Base-by-base conservation (phyloP, 1,284 basidiomycete genomes). In the Cutaneotrichosporon curvatum region DNA sequence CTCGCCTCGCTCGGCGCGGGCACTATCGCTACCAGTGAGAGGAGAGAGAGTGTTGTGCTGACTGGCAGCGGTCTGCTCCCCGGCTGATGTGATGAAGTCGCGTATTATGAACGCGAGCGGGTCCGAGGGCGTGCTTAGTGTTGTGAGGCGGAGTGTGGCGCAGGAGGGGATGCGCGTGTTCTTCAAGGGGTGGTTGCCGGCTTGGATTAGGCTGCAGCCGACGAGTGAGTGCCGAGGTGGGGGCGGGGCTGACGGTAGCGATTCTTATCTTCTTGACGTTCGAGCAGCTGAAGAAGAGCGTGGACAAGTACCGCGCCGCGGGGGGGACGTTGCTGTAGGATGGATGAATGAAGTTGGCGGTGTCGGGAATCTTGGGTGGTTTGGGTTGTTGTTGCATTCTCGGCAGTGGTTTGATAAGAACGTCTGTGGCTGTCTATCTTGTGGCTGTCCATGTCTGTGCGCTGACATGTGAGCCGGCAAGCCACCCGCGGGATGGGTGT, bases 31-130 rank as follows among this genome's bases (percentile, higher is more conserved):
- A 91, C 88, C 3, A 91, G 64, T 67, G 35, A 44, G 55, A n/a
- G n/a, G n/a, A n/a, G n/a, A n/a, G n/a, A n/a, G n/a, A n/a, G n/a
- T n/a, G n/a, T n/a, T n/a, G n/a, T n/a, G n/a, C n/a, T n/a, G n/a
- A n/a, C n/a, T n/a, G n/a, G n/a, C 43, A 59, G 60, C 89, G 1
- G 82, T 94, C n/a, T 92, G 89, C 69, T 89, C 87, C 1, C 89
- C 89, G 0, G 88, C 88, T 12, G 89, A 94, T 63, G 89, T 92
- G 21, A 74, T 94, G 55, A 92, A 92, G 76, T 80, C 80, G 21
- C 47, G 77, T 32, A 86, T 92, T 61, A 92, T 92, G 88, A 89
- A 86, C 61, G 87, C 87, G 83, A 84, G 2, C 85, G 86, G 86
- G 25, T 82, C 83, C 5, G 79, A 75, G 77, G 85, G 84, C 15